Evolutionary conservation across 2,329 filamentous ascomycete species (phyloP).

Genomic region (Shiraia bambusicola): DNA sequence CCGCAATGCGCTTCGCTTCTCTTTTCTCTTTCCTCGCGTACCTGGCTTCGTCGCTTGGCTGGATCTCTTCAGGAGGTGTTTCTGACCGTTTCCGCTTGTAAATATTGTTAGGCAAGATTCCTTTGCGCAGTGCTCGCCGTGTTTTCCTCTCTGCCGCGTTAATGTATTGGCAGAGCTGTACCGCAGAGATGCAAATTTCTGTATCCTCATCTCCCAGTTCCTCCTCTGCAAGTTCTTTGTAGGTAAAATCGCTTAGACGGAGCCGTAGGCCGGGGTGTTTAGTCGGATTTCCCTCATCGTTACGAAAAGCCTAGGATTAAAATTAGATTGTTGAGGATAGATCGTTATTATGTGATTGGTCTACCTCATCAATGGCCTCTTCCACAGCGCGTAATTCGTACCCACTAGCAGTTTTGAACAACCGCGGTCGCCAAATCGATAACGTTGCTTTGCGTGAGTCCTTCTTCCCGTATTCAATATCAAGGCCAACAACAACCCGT

Average conservation of each 20-base stretch:
- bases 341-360: neutral
- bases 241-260: neutral
- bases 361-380: conserved; percentile 8
- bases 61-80: too few relatives aligned
- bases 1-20: too few relatives aligned
- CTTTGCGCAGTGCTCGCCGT: too few relatives aligned
- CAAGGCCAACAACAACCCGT: conserved; percentile 14
- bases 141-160: too few relatives aligned
- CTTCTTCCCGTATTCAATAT: conserved; percentile 17
- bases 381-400: conserved; percentile 10
- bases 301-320: neutral
- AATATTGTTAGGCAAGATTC: too few relatives aligned
- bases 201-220: too few relatives aligned
- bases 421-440: conserved; percentile 8
- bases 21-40: too few relatives aligned
- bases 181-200: too few relatives aligned
- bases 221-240: too few relatives aligned
- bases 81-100: too few relatives aligned
- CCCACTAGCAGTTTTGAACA: conserved; percentile 6
- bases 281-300: neutral
- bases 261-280: neutral
- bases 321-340: neutral
- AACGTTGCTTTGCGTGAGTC: conserved; percentile 14
- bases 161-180: too few relatives aligned
- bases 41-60: too few relatives aligned